Evolutionary conservation across 768 basidiomycete species (phyloP), one percentile per base, ranked within the genome.

Genomic region (Podaxis sp.): DNA sequence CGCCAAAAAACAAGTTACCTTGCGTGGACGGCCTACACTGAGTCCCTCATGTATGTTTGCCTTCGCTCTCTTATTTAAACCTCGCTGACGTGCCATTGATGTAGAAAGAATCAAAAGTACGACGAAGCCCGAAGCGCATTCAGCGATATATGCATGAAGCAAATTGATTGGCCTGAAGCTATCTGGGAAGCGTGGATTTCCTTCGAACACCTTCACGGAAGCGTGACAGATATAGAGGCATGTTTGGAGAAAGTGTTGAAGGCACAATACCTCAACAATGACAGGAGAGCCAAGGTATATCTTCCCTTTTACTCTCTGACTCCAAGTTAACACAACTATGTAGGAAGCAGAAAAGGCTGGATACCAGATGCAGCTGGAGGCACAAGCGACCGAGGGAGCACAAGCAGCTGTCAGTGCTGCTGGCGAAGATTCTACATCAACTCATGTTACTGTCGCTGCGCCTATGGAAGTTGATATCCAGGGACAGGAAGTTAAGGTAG

Each of bases 161-260:
- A 88, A 55, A 68, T 99, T 42, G 96, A 99, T 74, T 99, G 95
- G 90, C 95, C 97, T 0, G 96, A 99, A 73, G 90, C 89, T 9
- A 78, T 99, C 7, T 96, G 93, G 88, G 93, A 95, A 60, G 89
- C 92, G 0, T 96, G 93, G 92, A 70, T 88, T 17, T 76, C 82
- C n/a, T 97, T 98, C 68, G 96, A 98, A 72, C 85, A 93, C 66
- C 76, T 90, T 3, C 82, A 95, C 68, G 96, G 96, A 0, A 82
- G 85, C 24, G 78, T 93, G 13, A 78, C 83, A 30, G 84, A 87
- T 40, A 78, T 93, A 30, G 86, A 92, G 42, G 75, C 77, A 9
- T 84, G 84, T 46, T 71, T 89, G 51, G 84, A 84, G 59, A 85
- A 86, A 64, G 78, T 93, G 22, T 84, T 90, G 65, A 84, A 84